Percentiles rank a stretch among this genome's conserved stretches.
These are phyloP conservation scores for Zygotorulaspora chibaensis DNA, from an alignment of 805 yeast species.

Conservation along the genomic window DNA sequence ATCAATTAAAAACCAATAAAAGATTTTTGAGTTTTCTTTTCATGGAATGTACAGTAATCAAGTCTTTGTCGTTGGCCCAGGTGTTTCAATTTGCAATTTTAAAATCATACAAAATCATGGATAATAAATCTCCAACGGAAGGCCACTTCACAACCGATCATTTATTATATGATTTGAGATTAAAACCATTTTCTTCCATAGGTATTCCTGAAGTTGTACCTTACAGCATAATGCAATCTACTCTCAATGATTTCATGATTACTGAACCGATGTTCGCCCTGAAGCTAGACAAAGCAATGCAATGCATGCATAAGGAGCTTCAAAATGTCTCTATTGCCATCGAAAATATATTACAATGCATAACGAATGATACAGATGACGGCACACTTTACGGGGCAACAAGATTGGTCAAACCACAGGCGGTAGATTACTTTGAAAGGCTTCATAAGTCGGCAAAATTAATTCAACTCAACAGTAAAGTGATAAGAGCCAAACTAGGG, in stretches of 20 bases:
- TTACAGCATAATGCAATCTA: constrained; percentile 32
- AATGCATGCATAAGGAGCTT: constrained; percentile 20
- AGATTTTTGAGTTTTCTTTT: constrained; percentile 25
- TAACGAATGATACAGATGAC: constrained; percentile 23
- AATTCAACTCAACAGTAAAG: constrained; percentile 13
- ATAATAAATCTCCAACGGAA: constrained; percentile 23
- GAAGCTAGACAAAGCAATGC: constrained; percentile 17
- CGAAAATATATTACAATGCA: constrained; percentile 16
- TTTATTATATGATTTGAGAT: constrained; percentile 50
- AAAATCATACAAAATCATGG: constrained; percentile 25
- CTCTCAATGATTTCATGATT: constrained; percentile 21
- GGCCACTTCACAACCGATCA: constrained; percentile 29
- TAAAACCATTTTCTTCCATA: constrained; percentile 75
- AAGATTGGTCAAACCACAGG: constrained; percentile 28
- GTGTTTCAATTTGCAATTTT: constrained; percentile 32
- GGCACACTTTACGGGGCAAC: constrained; percentile 25
- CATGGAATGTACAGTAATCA: constrained; percentile 24
- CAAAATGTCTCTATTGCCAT: constrained; percentile 13
- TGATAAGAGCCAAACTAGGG: constrained; percentile 9
- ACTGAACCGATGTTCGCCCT: constrained; percentile 18
- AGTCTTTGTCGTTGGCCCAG: constrained; percentile 35
- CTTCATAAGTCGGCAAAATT: constrained; percentile 18
- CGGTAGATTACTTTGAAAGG: constrained; percentile 31
- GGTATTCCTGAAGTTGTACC: constrained; percentile 70
- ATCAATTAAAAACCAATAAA: constrained; percentile 32